Base-by-base conservation (phyloP, 176 grass and related monocot genomes). In the Oryza meyeriana region DNA sequence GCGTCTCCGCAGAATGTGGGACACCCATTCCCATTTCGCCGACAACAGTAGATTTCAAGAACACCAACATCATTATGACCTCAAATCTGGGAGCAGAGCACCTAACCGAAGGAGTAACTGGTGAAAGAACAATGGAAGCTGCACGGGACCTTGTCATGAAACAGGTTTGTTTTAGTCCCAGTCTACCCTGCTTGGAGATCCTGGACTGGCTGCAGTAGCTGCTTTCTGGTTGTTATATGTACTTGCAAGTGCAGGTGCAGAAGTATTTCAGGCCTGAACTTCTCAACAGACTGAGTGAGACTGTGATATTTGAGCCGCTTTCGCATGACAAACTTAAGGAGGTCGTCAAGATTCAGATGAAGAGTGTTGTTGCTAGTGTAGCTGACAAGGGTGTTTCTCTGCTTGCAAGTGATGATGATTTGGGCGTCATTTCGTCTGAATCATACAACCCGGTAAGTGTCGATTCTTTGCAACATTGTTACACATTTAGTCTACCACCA, bases 261-360 rank as follows among this genome's bases (percentile, higher is more conserved):
- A 81, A 81, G 33, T 68, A 85, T 33, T 87, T 93, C 67, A 93
- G 39, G 44, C 91, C 87, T 73, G 91, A 93, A 61, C 70, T 93
- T 31, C 85, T 93, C 5, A 87, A 85, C 44, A 73, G 91, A 66
- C 18, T 93, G 8, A 85, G 76, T 33, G 87, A 93, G 84, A 32
- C 85, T 64, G 91, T 93, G 61, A 38, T 93, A 36, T 93, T 93
- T 18, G 72, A 89, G 79, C 87, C 87, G 6, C 24, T 93, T 17
- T 74, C 85, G 0, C 58, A 71, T 27, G 85, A 90, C 25, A 83
- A 85, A 25, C 85, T 87, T 20, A 82, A 47, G 40, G 67, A 87
- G 55, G 69, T 93, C 18, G 88, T 69, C 1, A 85, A 82, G 36
- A 74, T 79, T 25, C 94, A 97, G 41, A 91, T 93, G 78, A 91